phyloP scores from a whole-genome alignment of 257 asterid genomes.

The Vinca minor region DNA sequence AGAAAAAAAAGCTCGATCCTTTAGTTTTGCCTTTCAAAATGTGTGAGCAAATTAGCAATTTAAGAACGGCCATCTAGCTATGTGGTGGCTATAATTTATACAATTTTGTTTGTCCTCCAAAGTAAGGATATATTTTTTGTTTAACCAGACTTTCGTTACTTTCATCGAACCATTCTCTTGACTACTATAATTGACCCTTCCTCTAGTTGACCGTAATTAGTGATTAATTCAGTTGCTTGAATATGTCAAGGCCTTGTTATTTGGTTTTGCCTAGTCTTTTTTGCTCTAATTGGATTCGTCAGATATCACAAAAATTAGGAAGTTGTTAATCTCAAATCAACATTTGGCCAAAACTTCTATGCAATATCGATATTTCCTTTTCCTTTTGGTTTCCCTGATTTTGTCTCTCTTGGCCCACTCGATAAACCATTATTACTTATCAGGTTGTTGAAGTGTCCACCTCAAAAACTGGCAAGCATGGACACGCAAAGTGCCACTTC shows the following conservation, averaged over 20 bases:
- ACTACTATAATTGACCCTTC: not conserved
- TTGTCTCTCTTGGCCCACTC: not conserved
- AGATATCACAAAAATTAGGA: not conserved
- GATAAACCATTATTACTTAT: not conserved
- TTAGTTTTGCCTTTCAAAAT: not conserved
- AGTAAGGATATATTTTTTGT: not conserved
- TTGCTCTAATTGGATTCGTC: not conserved
- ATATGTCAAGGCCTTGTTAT: not conserved
- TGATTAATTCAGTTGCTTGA: not conserved
- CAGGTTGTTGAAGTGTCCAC: slow-evolving; percentile 60
- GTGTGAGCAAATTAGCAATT: not conserved
- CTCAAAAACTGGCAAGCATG: slow-evolving; percentile 54
- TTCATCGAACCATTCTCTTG: not conserved
- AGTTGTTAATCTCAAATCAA: not conserved
- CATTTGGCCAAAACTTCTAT: not conserved
- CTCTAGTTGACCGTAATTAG: not conserved
- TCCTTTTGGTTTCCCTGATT: not conserved
- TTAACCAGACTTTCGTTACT: not conserved
- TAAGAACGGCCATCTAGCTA: not conserved
- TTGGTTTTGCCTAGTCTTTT: not conserved
- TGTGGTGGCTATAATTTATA: too few species aligned
- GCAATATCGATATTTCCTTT: not conserved
- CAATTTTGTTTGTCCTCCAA: not conserved
- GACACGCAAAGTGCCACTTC: slow-evolving; percentile 52
- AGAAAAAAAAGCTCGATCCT: not conserved